phyloP scores from a whole-genome alignment of 768 basidiomycete genomes.

The Termitomyces sp. region DNA sequence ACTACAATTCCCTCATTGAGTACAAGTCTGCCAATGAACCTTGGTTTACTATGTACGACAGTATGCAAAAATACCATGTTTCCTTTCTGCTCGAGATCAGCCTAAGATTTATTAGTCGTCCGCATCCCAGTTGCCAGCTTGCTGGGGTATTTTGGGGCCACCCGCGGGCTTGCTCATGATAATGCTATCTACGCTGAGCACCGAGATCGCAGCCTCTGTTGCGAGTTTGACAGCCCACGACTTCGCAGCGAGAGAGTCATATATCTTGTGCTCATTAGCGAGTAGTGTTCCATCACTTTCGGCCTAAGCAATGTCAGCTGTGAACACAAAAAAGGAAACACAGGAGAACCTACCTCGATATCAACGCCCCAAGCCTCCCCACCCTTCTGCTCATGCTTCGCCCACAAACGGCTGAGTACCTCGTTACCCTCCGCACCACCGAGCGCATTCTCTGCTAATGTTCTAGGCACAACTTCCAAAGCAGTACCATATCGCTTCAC shows the following conservation, averaged over 20 bases:
- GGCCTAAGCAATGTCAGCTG: slow-evolving; percentile 33
- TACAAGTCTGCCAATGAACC: background rate
- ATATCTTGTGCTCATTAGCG: slow-evolving; percentile 59
- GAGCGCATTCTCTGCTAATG: slow-evolving; percentile 91
- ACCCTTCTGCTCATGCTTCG: slow-evolving; percentile 76
- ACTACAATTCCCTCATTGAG: background rate
- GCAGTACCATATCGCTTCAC: slow-evolving; percentile 87
- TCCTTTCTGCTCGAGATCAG: background rate
- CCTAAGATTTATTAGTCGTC: slow-evolving; percentile 37
- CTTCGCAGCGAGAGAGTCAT: slow-evolving; percentile 87
- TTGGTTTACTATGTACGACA: background rate
- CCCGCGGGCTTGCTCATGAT: slow-evolving; percentile 96
- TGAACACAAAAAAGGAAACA: background rate
- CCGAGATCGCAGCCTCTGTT: slow-evolving; percentile 85
- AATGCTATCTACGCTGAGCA: slow-evolving; percentile 94
- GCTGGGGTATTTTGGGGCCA: slow-evolving; percentile 83
- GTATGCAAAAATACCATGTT: background rate
- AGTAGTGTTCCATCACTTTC: slow-evolving; percentile 76
- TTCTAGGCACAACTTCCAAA: slow-evolving; percentile 88
- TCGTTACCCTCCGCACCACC: slow-evolving; percentile 91
- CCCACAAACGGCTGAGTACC: slow-evolving; percentile 83
- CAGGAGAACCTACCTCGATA: slow-evolving; percentile 59
- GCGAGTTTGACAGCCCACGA: slow-evolving; percentile 88
- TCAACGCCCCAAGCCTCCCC: slow-evolving; percentile 83
- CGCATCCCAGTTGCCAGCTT: slow-evolving; percentile 83